Base-by-base conservation (phyloP, 2,329 filamentous ascomycete genomes). In the Calonectria pteridis region DNA sequence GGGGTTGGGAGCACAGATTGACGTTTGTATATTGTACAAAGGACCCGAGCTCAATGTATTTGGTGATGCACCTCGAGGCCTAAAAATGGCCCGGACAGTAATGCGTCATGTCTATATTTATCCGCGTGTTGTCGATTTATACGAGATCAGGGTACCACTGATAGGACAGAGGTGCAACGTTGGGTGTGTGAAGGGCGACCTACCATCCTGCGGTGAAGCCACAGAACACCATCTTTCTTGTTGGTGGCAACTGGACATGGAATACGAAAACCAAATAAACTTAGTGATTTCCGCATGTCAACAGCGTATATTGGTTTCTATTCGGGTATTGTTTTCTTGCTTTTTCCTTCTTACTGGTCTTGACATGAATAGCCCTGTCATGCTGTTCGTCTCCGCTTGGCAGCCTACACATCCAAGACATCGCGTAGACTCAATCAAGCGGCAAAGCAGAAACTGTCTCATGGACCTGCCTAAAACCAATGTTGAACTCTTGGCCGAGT, bases 31-130 rank as follows among this genome's bases (percentile, higher is more conserved):
- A 40, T 16, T 16, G 55, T 28, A 26, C 55, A 62, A 40, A 62
- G 33, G 55, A 62, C n/a, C 18, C 16, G 33, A 28, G 23, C 43
- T 40, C 35, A 62, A 62, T 62, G 55, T 62, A 62, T 62, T 37
- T 40, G 55, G 40, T 18, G 33, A 62, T 37, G 55, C n/a, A 16
- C 55, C 26, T 40, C 7, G n/a, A 59, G 16, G 33, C n/a, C 55
- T 62, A 62, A 40, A 31, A 40, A 62, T 62, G 55, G 55, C 31
- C 33, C 55, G 55, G 40, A 40, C 43, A 62, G 55, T 31, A 62
- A 29, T 62, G 35, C 35, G 55, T 28, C 55, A 40, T 62, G 55
- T 62, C 55, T 62, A 62, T 40, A 62, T 62, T 62, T 62, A 62
- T 62, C 55, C 55, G 26, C 14, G 23, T 40, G n/a, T 37, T 28